Evolutionary conservation across 2,329 filamentous ascomycete species (phyloP).

Genomic region (Arachnomyces sp.): DNA sequence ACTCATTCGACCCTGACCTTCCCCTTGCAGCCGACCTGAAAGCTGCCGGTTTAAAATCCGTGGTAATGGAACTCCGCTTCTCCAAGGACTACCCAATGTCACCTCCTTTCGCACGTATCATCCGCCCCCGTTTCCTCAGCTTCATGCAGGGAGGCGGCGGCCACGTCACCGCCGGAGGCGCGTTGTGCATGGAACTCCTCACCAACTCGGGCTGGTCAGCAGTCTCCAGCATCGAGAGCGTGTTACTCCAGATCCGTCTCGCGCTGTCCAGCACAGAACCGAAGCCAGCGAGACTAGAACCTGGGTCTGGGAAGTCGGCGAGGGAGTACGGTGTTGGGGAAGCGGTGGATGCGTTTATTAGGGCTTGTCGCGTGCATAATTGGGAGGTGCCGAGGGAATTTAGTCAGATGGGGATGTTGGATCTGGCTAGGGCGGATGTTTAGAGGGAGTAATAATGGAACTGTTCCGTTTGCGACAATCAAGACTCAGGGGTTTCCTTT

Average conservation of each 20-base stretch:
- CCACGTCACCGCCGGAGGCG: constrained; percentile 75
- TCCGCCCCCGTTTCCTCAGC: constrained; percentile 68
- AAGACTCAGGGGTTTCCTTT: no score
- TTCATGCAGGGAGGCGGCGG: constrained; percentile 70
- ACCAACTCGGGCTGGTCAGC: constrained; percentile 78
- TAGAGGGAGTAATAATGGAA: neutral
- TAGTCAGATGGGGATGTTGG: constrained; percentile 29
- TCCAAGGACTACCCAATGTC: constrained; percentile 64
- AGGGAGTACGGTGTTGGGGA: constrained; percentile 59
- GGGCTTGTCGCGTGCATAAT: constrained; percentile 60
- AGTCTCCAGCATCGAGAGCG: constrained; percentile 63
- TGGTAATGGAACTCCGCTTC: constrained; percentile 78
- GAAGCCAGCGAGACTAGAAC: constrained; percentile 59
- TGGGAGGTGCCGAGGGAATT: constrained; percentile 65
- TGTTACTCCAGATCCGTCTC: constrained; percentile 71
- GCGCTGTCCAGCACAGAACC: constrained; percentile 63
- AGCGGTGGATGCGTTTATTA: constrained; percentile 63
- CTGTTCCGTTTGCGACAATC: no score
- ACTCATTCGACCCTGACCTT: constrained; percentile 63
- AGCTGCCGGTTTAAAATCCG: constrained; percentile 49
- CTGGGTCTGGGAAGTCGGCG: neutral
- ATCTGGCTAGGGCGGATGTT: neutral
- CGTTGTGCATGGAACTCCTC: constrained; percentile 75
- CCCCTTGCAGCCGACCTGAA: constrained; percentile 71
- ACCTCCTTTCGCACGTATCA: constrained; percentile 76